These are phyloP conservation scores for Angomonas ambiguus DNA, from an alignment of 208 protist genomes.

Conservation along the genomic window DNA sequence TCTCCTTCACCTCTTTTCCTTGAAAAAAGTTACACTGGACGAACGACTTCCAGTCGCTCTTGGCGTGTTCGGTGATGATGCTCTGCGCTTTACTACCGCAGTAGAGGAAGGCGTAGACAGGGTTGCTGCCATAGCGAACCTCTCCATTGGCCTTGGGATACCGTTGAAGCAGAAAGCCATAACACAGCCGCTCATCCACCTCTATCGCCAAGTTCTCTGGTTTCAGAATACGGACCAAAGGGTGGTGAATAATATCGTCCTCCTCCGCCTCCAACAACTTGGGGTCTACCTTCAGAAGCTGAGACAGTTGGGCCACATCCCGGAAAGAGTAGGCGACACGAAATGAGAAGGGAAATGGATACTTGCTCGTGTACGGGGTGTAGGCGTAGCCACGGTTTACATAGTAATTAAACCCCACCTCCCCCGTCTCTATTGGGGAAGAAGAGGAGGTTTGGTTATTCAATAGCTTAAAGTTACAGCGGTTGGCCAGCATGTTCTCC, in stretches of 20 bases:
- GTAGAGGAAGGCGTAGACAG: not conserved
- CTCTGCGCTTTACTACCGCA: not conserved
- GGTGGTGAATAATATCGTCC: slow-evolving; percentile 20
- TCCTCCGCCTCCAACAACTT: slow-evolving; percentile 5
- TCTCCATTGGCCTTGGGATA: slow-evolving; percentile 16
- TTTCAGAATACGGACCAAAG: slow-evolving; percentile 18
- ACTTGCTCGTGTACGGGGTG: slow-evolving; percentile 44
- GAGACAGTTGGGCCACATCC: not conserved
- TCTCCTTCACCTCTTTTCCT: slow-evolving; percentile 5
- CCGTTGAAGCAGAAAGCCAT: slow-evolving; percentile 43
- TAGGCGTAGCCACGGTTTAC: slow-evolving; percentile 58
- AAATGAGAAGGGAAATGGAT: slow-evolving; percentile 52
- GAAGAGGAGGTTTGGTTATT: not conserved
- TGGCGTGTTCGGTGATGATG: not conserved
- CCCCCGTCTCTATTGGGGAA: not conserved
- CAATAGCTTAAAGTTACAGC: slow-evolving; percentile 6
- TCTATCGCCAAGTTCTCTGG: not conserved
- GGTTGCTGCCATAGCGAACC: slow-evolving; percentile 11
- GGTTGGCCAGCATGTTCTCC: slow-evolving; percentile 57
- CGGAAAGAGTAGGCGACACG: slow-evolving; percentile 40
- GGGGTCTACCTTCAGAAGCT: not conserved
- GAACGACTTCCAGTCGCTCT: slow-evolving; percentile 3
- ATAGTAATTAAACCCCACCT: slow-evolving; percentile 1
- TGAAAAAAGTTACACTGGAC: slow-evolving; percentile 13
- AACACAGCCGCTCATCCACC: slow-evolving; percentile 45